Evolutionary conservation across 225 moss, liverwort and hornwort species (phyloP), one percentile per base, ranked within the genome.

Genomic region (Pseudisothecium myosuroides): DNA sequence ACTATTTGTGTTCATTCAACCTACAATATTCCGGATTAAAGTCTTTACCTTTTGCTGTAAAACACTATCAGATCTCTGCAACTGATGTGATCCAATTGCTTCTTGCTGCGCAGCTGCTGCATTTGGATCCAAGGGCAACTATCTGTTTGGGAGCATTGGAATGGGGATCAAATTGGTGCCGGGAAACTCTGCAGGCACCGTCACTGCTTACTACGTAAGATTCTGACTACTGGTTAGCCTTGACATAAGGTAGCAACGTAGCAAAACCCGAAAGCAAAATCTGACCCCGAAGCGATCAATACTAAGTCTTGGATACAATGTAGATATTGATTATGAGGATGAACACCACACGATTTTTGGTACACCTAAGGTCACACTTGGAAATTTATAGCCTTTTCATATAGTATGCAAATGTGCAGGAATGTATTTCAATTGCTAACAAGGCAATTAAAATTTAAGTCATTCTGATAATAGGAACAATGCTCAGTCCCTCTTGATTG

Each of bases 201-300:
- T 94, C 56, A 94, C 94, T 78, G 94, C 94, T 66, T 94, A 92
- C 87, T 94, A 94, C 47, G 94, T 94, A 91, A 92, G 92, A 75
- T 63, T 76, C 84, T 77, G 49, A 80, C 86, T 82, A 41, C 81
- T 64, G 49, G 31, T 60, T 79, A 92, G n/a, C 74, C 67, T 80
- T 84, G 80, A 64, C 52, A 50, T 86, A 63, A 83, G 50, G 29
- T 76, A 82, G 76, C 74, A 85, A 85, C 4, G 26, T 28, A 81
- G 61, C 14, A 61, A 31, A 14, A 61, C 59, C n/a, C 76, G 20
- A 23, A 76, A 63, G 62, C 62, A 63, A 66, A 76, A 75, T 75
- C 76, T 86, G 72, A 52, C 86, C 37, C 27, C 18, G 47, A 86
- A 47, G 12, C 29, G n/a, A 76, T 47, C 50, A 45, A 16, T 28